Evolutionary conservation across 73 alveolate genomes (phyloP).

Genomic region (Durusdinium trenchii): DNA sequence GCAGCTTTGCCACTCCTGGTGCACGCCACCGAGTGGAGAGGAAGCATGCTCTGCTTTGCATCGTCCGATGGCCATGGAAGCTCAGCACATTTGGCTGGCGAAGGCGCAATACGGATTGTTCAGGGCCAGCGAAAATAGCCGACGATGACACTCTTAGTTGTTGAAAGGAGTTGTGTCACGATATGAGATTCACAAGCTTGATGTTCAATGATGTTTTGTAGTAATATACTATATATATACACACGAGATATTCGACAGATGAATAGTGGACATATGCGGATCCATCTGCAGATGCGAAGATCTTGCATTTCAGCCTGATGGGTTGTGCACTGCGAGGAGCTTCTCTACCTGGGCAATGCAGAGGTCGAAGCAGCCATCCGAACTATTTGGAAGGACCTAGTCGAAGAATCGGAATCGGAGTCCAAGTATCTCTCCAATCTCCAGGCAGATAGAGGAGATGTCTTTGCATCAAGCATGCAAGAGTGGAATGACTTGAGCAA

Average conservation of each 20-base stretch:
- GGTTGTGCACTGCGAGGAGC: slow-evolving; percentile 27
- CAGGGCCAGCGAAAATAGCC: too few relatives aligned
- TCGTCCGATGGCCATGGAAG: slow-evolving; percentile 29
- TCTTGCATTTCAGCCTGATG: too few relatives aligned
- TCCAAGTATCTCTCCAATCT: not conserved
- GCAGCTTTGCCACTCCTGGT: slow-evolving; percentile 4
- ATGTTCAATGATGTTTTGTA: too few relatives aligned
- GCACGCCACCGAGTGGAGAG: too few relatives aligned
- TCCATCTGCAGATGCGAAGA: too few relatives aligned
- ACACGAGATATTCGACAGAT: too few relatives aligned
- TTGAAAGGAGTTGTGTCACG: too few relatives aligned
- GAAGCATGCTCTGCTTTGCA: not conserved
- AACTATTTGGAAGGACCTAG: slow-evolving; percentile 6
- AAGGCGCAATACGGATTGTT: slow-evolving; percentile 14
- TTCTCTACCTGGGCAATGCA: not conserved
- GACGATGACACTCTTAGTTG: too few relatives aligned
- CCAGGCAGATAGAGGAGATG: not conserved
- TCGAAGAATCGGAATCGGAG: not conserved
- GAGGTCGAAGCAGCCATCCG: slow-evolving; percentile 12
- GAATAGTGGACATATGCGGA: too few relatives aligned
- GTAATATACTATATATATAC: too few relatives aligned
- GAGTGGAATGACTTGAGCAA: slow-evolving; percentile 54
- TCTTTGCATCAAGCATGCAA: slow-evolving; percentile 31
- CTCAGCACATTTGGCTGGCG: slow-evolving; percentile 34
- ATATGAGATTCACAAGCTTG: too few relatives aligned